phyloP scores from a whole-genome alignment of 306 rosid genomes.

The Vigna mungo region DNA sequence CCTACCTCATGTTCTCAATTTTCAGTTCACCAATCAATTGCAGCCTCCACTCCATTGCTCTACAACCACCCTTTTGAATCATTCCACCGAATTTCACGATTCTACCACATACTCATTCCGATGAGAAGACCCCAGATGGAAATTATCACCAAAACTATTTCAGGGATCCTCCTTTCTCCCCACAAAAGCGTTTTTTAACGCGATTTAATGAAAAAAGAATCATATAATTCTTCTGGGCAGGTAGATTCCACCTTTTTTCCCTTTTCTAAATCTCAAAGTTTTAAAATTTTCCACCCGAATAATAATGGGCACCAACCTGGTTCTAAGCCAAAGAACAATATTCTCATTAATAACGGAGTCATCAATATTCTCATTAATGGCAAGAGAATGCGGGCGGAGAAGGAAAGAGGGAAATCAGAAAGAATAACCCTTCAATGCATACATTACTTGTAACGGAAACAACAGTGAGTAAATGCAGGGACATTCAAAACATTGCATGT shows the following conservation, averaged over 20 bases:
- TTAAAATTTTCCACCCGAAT: slow-evolving; percentile 41
- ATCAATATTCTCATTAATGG: slow-evolving; percentile 25
- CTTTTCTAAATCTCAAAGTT: slow-evolving; percentile 1
- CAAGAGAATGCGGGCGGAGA: slow-evolving; percentile 27
- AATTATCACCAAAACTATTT: slow-evolving; percentile 30
- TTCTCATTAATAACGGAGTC: neutral
- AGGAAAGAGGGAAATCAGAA: slow-evolving; percentile 41
- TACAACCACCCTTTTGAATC: slow-evolving; percentile 31
- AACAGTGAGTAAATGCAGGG: slow-evolving; percentile 48
- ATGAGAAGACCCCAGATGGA: slow-evolving; percentile 39
- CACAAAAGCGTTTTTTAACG: slow-evolving; percentile 38
- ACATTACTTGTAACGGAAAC: slow-evolving; percentile 60
- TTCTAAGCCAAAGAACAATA: slow-evolving; percentile 39
- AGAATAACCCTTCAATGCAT: slow-evolving; percentile 31
- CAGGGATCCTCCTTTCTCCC: slow-evolving; percentile 43
- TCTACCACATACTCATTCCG: slow-evolving; percentile 8
- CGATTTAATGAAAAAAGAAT: slow-evolving; percentile 45
- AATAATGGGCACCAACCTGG: slow-evolving; percentile 48
- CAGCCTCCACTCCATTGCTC: slow-evolving; percentile 34
- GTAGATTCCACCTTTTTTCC: slow-evolving; percentile 4
- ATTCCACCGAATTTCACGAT: slow-evolving; percentile 47
- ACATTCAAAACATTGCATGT: slow-evolving; percentile 31
- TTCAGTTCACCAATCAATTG: slow-evolving; percentile 45
- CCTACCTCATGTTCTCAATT: slow-evolving; percentile 53
- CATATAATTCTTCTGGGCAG: slow-evolving; percentile 34